Base-by-base conservation (phyloP, 2,329 filamentous ascomycete species). In the Fusarium brevicatenulatum region DNA sequence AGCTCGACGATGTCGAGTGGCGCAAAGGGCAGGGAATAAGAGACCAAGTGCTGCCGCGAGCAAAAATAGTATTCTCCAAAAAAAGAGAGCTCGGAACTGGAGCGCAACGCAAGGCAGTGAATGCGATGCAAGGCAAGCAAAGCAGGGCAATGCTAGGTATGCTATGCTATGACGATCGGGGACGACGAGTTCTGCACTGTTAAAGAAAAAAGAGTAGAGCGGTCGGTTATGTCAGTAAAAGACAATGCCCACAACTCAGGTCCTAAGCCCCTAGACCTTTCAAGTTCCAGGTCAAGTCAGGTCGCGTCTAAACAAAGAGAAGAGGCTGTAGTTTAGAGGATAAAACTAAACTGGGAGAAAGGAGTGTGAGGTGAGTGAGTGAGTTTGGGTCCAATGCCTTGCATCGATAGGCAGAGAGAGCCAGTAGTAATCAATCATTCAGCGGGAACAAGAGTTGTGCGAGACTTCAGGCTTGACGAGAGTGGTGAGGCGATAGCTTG, bases 191-290 rank as follows among this genome's bases (percentile, higher is more conserved):
- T 64, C 57, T 69, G 70, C 36, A 59, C 53, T 55, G 66, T 42
- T 57, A 49, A 66, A 47, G 52, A 59, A 73, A 71, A 73, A 61
- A 67, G 53, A 70, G 66, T 42, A 73, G 71, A 73, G 67, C 68
- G 71, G 71, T 74, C 71, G 71, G 71, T 74, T 73, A 72, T 73
- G 71, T 72, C 71, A 73, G 71, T 74, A 74, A 73, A 73, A 63
- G 54, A 64, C 59, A 64, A 74, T 71, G 54, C 71, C 71, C 68
- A 73, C 71, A 74, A 69, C 65, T 70, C 53, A 53, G 47, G 58
- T 72, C 56, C 67, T 59, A 66, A 59, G 53, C 67, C 67, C 68
- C 71, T 60, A 47, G 37, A 60, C 63, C 40, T 62, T 68, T 58
- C 36, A 46, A 68, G 54, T 72, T 56, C 56, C 39, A 58, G 57